phyloP scores from a whole-genome alignment of 2,329 filamentous ascomycete species.

The Xylariaceae sp. region DNA sequence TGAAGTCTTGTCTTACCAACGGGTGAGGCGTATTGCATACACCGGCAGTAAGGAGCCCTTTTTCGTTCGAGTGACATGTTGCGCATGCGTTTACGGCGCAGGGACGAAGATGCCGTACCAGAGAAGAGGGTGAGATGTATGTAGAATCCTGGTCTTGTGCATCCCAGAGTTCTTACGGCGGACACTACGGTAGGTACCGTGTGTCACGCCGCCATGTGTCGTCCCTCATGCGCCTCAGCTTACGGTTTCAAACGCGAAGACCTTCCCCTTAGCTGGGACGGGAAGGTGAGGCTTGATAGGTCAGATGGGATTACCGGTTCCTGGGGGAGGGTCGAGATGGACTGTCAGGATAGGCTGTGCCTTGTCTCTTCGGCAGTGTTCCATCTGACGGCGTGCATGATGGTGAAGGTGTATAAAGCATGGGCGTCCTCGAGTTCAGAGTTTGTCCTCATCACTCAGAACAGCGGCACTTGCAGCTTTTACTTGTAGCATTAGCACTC shows the following conservation, averaged over 20 bases:
- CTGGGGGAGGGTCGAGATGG: background rate
- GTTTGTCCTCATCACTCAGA: slow-evolving; percentile 13
- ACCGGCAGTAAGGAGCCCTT: no score
- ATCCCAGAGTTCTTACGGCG: no score
- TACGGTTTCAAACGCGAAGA: slow-evolving; percentile 15
- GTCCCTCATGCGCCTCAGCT: slow-evolving; percentile 2
- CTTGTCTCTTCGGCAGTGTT: background rate
- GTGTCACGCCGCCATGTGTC: slow-evolving; percentile 8
- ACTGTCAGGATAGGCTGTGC: slow-evolving; percentile 1
- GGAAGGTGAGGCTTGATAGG: slow-evolving; percentile 16
- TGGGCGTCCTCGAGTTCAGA: background rate
- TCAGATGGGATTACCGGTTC: background rate
- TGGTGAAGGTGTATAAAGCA: background rate
- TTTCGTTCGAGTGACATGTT: no score
- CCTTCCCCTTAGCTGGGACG: slow-evolving; percentile 16
- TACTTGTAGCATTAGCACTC: slow-evolving; percentile 25
- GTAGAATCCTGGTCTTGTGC: no score
- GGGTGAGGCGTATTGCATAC: no score
- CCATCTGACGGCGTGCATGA: slow-evolving; percentile 6
- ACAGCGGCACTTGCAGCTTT: slow-evolving; percentile 12
- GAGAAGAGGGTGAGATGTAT: no score
- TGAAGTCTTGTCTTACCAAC: no score
- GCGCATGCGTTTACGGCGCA: no score
- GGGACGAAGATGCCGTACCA: no score
- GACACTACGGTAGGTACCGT: background rate